phyloP scores from a whole-genome alignment of 2,329 filamentous ascomycete genomes.

The Nothophaeocryptopus gaeumannii region DNA sequence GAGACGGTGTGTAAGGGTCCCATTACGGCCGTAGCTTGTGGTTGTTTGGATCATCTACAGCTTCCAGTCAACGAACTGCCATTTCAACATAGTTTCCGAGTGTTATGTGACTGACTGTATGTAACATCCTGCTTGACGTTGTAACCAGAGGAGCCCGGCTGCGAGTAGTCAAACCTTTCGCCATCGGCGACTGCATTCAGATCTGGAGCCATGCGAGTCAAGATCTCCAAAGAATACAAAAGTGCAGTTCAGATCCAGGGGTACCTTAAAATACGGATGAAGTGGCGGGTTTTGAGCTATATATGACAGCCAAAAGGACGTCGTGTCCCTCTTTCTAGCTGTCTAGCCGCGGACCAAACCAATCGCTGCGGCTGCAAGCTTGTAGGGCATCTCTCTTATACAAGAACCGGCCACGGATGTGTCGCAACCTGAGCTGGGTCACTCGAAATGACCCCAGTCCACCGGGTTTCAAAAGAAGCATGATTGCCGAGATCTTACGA shows the following conservation, averaged over 20 bases:
- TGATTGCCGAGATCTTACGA: too few relatives aligned
- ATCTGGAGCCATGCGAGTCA: constrained; percentile 43
- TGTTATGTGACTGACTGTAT: constrained; percentile 5
- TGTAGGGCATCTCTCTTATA: too few relatives aligned
- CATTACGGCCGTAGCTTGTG: constrained; percentile 48
- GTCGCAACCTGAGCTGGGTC: too few relatives aligned
- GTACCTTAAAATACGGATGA: neutral
- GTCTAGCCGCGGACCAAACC: too few relatives aligned
- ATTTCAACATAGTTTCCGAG: neutral
- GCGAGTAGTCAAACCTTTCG: constrained; percentile 43
- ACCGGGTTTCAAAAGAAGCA: too few relatives aligned
- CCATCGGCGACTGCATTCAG: constrained; percentile 38
- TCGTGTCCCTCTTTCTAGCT: too few relatives aligned
- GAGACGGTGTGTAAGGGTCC: constrained; percentile 40
- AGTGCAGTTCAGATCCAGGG: neutral
- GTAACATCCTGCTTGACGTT: constrained; percentile 39
- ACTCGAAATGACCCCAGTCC: too few relatives aligned
- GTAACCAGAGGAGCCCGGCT: constrained; percentile 44
- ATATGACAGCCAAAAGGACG: too few relatives aligned
- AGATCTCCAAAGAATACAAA: neutral
- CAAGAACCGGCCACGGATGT: too few relatives aligned
- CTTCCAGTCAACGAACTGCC: neutral
- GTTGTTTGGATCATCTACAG: constrained; percentile 37
- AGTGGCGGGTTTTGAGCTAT: neutral
- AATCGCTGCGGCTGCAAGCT: too few relatives aligned